phyloP scores from a whole-genome alignment of 441 rosid species.

The Populus hybrid region DNA sequence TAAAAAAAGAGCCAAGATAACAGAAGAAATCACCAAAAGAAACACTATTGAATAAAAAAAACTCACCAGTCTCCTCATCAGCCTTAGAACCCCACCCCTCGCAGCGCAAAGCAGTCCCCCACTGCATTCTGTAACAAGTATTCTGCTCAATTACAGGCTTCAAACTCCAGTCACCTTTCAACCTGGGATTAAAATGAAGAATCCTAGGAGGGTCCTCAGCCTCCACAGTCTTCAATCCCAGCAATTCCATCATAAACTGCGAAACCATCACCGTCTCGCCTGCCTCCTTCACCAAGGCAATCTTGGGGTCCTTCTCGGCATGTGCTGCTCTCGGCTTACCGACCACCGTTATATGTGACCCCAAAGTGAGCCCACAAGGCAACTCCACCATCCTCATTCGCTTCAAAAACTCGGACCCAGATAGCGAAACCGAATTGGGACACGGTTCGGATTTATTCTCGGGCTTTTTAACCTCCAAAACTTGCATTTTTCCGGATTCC shows the following conservation, averaged over 20 bases:
- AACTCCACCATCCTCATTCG: slow-evolving; percentile 52
- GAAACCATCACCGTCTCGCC: slow-evolving; percentile 57
- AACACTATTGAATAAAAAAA: not conserved
- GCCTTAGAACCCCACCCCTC: slow-evolving; percentile 77
- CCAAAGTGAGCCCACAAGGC: slow-evolving; percentile 86
- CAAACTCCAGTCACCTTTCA: slow-evolving; percentile 95
- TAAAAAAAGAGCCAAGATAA: not conserved
- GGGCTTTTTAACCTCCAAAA: slow-evolving; percentile 17
- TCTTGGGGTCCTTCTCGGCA: slow-evolving; percentile 55
- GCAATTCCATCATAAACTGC: slow-evolving; percentile 89
- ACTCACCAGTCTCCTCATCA: slow-evolving; percentile 78
- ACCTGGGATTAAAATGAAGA: slow-evolving; percentile 85
- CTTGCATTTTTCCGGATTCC: slow-evolving; percentile 40
- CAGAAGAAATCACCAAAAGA: not conserved
- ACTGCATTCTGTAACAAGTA: slow-evolving; percentile 94
- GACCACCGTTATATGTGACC: slow-evolving; percentile 80
- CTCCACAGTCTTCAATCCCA: slow-evolving; percentile 78
- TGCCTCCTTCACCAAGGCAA: slow-evolving; percentile 45
- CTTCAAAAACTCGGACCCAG: slow-evolving; percentile 56
- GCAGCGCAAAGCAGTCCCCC: slow-evolving; percentile 82
- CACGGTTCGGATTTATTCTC: slow-evolving; percentile 47
- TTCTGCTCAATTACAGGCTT: slow-evolving; percentile 93
- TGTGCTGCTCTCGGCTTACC: slow-evolving; percentile 81
- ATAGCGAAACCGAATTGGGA: slow-evolving; percentile 53
- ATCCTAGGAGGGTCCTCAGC: slow-evolving; percentile 96